phyloP scores from a whole-genome alignment of 331 rosid species.

The Ulmus americana region DNA sequence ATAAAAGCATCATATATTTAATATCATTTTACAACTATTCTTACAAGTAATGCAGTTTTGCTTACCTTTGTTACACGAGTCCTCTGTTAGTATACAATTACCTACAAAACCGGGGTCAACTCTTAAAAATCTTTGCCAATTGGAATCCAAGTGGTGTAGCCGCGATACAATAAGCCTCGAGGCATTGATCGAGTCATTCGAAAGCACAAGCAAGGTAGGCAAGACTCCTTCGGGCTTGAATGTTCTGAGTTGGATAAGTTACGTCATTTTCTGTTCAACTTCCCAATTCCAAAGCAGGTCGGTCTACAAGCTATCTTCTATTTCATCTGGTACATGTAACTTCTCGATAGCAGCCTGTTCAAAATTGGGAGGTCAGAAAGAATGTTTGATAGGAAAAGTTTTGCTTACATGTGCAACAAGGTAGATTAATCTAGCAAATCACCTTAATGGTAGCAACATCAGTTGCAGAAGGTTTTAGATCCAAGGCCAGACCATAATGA shows the following conservation, averaged over 20 bases:
- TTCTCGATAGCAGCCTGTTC: conserved; percentile 93
- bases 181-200: conserved; percentile 35
- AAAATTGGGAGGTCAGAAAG: conserved; percentile 15
- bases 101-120: conserved; percentile 37
- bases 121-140: conserved; percentile 19
- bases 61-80: conserved; percentile 25
- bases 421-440: conserved; percentile 17
- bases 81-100: conserved; percentile 32
- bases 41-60: conserved; percentile 26
- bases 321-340: conserved; percentile 88
- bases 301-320: conserved; percentile 72
- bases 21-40: conserved; percentile 24
- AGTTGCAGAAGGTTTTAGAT: conserved; percentile 89
- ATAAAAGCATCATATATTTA: conserved; percentile 26
- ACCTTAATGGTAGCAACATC: conserved; percentile 97
- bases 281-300: conserved; percentile 15
- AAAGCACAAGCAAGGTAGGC: conserved; percentile 56
- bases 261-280: conserved; percentile 24
- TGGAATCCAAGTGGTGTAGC: conserved; percentile 10
- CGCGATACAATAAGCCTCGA: conserved; percentile 17
- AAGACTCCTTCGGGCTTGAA: conserved; percentile 27
- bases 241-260: conserved; percentile 23
- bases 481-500: conserved; percentile 90
- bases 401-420: background rate
- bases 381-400: background rate